Base-by-base conservation (phyloP, 192 early-diverging fungal genomes). In the Backusella westeae region DNA sequence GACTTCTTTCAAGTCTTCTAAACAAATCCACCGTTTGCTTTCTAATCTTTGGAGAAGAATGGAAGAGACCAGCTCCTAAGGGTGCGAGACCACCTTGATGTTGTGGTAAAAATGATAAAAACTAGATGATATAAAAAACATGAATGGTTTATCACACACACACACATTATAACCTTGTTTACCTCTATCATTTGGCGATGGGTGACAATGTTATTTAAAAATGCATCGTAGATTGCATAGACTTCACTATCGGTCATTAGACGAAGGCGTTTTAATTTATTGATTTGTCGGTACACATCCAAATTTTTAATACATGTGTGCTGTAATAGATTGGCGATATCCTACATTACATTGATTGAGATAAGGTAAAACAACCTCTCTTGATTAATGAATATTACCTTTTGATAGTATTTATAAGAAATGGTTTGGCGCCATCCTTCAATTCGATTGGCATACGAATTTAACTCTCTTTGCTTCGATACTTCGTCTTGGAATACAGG, bases 391-490 rank as follows among this genome's bases (percentile, higher is more conserved):
- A 41, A 12, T 17, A 39, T 79, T 78, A 92, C 91, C 85, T 87
- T 81, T 73, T 88, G 82, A 49, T 84, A 85, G 74, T 94, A 90
- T 80, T 89, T 83, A 83, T 94, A 96, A 1, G 91, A 89, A 32
- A 89, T 90, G 0, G 94, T 95, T 34, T 84, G 81, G 14, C 93
- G 85, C 88, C 96, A 98, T 7, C 94, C 97, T 81, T 97, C 95
- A 46, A 97, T 94, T 67, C 96, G 85, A 73, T 87, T 90, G 35
- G 90, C 79, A 84, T 95, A 89, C 32, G 89, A 88, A 8, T 77
- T 67, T 15, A 97, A 77, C 77, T 97, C 96, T 41, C 90, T 85
- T 23, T 86, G 80, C 63, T 90, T 82, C 26, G 83, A 79, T n/a
- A 86, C 79, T 38, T 92, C 90, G 80, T 96, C 94, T 4, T 78